phyloP scores from a whole-genome alignment of 176 grass and related monocot genomes.

The Avena eriantha region DNA sequence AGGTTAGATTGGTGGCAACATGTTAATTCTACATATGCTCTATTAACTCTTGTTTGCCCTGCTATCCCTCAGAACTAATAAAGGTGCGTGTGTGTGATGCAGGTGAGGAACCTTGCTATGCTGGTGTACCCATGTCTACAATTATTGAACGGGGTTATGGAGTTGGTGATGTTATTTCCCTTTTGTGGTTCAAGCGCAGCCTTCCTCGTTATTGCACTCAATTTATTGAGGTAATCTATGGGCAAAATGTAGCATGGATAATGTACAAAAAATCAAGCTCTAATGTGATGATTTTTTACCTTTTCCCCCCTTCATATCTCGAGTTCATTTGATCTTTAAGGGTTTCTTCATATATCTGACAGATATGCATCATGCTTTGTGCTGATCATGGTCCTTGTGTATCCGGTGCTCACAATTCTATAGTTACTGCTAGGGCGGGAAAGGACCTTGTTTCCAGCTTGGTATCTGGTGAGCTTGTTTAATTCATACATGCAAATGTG shows the following conservation, averaged over 20 bases:
- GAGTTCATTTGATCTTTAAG: conserved; percentile 32
- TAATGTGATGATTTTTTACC: conserved; percentile 2
- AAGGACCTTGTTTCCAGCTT: conserved; percentile 98
- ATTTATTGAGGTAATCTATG: conserved; percentile 85
- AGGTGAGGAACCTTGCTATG: conserved; percentile 99
- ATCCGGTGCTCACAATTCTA: conserved; percentile 98
- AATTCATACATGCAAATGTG: conserved; percentile 25
- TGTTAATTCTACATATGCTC: conserved; percentile 26
- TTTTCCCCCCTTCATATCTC: neutral
- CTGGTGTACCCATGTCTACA: conserved; percentile 97
- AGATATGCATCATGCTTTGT: conserved; percentile 98
- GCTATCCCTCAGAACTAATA: conserved; percentile 15
- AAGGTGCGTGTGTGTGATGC: conserved; percentile 39
- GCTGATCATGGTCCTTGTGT: conserved; percentile 99
- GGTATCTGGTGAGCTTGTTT: conserved; percentile 82
- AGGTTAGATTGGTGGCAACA: conserved; percentile 68
- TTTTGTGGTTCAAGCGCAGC: conserved; percentile 99
- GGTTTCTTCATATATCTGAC: conserved; percentile 37
- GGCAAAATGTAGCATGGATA: conserved; percentile 19
- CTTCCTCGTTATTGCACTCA: conserved; percentile 98
- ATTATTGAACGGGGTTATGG: conserved; percentile 93
- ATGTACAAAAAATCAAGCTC: neutral
- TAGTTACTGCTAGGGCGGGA: conserved; percentile 93
- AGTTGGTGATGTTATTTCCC: conserved; percentile 98
- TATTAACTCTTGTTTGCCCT: neutral